These are phyloP conservation scores for Articulospora tetracladia DNA, from an alignment of 495 filamentous ascomycete species.

Conservation along the genomic window DNA sequence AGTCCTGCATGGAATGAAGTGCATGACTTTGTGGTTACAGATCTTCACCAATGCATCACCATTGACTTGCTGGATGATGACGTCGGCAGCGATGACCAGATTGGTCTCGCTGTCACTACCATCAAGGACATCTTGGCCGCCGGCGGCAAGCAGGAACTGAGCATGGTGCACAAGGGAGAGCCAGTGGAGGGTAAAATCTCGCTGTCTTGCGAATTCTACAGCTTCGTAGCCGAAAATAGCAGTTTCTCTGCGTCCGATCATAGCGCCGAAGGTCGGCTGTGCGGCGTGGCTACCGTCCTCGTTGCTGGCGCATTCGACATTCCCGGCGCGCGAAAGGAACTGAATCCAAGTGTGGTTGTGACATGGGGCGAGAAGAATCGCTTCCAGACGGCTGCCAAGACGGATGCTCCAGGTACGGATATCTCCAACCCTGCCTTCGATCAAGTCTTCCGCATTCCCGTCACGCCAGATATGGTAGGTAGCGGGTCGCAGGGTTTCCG, in stretches of 20 bases:
- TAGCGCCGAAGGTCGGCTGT: constrained; percentile 19
- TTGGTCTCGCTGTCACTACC: constrained; percentile 33
- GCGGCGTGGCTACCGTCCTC: constrained; percentile 32
- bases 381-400: constrained; percentile 34
- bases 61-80: constrained; percentile 37
- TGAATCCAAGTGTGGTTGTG: constrained; percentile 39
- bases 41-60: constrained; percentile 34
- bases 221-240: constrained; percentile 28
- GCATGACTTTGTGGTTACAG: constrained; percentile 34
- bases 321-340: constrained; percentile 28
- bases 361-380: constrained; percentile 29
- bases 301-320: constrained; percentile 33
- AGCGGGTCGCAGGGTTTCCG: constrained; percentile 30
- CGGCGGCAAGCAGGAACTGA: constrained; percentile 33
- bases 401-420: constrained; percentile 34
- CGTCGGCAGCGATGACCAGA: constrained; percentile 34
- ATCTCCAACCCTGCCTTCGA: constrained; percentile 41
- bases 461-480: constrained; percentile 29
- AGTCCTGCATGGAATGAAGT: constrained; percentile 39
- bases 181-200: constrained; percentile 27
- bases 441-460: constrained; percentile 31
- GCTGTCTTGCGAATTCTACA: constrained; percentile 31
- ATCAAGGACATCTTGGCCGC: constrained; percentile 32
- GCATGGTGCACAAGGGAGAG: constrained; percentile 30
- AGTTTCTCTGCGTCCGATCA: constrained; percentile 26